phyloP scores from a whole-genome alignment of 2,329 filamentous ascomycete genomes.

The Arthrobotrys conoides region DNA sequence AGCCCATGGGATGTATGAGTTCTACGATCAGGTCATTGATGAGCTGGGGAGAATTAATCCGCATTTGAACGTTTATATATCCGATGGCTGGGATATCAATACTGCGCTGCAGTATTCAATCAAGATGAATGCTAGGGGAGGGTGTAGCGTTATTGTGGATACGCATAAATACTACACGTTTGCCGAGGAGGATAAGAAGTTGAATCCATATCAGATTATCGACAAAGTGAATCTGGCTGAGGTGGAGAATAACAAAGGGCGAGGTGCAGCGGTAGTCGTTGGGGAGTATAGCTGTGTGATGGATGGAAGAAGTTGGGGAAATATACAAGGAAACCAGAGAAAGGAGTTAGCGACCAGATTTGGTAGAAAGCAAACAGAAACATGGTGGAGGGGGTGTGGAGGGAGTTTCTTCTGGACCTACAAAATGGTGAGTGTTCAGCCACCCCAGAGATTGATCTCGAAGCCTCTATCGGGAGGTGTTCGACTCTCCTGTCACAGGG shows the following conservation, averaged over 20 bases:
- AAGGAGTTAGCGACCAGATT: slow-evolving; percentile 69
- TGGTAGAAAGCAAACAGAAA: slow-evolving; percentile 69
- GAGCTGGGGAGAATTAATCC: slow-evolving; percentile 70
- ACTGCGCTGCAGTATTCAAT: slow-evolving; percentile 69
- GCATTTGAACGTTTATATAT: slow-evolving; percentile 73
- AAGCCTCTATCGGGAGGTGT: no score
- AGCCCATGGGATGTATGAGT: slow-evolving; percentile 72
- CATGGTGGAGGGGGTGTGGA: slow-evolving; percentile 70
- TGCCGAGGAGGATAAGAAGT: slow-evolving; percentile 70
- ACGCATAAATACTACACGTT: slow-evolving; percentile 75
- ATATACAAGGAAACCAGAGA: slow-evolving; percentile 68
- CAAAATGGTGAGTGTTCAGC: slow-evolving; percentile 68
- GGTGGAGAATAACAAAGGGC: slow-evolving; percentile 65
- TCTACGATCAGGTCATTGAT: slow-evolving; percentile 71
- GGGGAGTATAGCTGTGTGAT: slow-evolving; percentile 75
- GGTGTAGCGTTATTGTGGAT: slow-evolving; percentile 71
- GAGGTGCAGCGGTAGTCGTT: slow-evolving; percentile 68
- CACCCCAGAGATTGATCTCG: no score
- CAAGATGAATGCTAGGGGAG: slow-evolving; percentile 67
- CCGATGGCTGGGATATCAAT: slow-evolving; percentile 73
- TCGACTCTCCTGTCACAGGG: no score
- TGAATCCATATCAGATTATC: slow-evolving; percentile 72
- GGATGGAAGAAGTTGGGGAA: slow-evolving; percentile 71
- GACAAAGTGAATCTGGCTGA: slow-evolving; percentile 66
- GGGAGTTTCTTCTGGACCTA: slow-evolving; percentile 75